Percentiles rank a stretch among this genome's conserved stretches.
Conservation (phyloP, 2,329 filamentous ascomycete species). For the Diplodia mutila region DNA sequence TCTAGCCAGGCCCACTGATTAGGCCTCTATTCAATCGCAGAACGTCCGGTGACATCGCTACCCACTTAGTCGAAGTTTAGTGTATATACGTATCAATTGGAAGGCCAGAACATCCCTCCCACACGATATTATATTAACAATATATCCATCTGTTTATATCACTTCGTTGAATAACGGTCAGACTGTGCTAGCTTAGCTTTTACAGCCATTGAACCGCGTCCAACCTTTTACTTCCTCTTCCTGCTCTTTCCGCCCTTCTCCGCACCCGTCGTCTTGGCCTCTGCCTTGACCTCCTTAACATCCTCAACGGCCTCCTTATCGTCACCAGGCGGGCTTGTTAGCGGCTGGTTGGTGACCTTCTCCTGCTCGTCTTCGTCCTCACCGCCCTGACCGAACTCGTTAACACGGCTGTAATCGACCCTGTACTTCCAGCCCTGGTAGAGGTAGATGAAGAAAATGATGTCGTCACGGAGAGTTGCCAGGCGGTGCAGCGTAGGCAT, state of each 20-base stretch:
- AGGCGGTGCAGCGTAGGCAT: constrained; percentile 95
- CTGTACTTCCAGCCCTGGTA: constrained; percentile 95
- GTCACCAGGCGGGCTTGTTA: constrained; percentile 39
- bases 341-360: constrained; percentile 49
- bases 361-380: constrained; percentile 67
- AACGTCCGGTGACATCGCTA: neutral
- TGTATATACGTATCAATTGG: neutral
- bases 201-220: neutral
- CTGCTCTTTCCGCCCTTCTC: constrained; percentile 26
- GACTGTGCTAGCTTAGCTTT: neutral
- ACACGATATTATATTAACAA: neutral
- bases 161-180: neutral
- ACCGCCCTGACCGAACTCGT: constrained; percentile 98
- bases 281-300: constrained; percentile 27
- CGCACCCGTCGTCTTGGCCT: constrained; percentile 26
- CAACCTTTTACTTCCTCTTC: constrained; percentile 32
- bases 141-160: neutral
- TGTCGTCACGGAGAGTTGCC: constrained; percentile 88
- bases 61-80: neutral
- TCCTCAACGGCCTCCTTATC: constrained; percentile 30
- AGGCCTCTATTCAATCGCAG: neutral
- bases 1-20: neutral
- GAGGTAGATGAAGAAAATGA: constrained; percentile 97
- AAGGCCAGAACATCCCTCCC: neutral
- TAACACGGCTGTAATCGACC: constrained; percentile 87